These are phyloP conservation scores for Cutaneotrichosporon dermatis DNA, from an alignment of 1,284 basidiomycete genomes.

Conservation along the genomic window DNA sequence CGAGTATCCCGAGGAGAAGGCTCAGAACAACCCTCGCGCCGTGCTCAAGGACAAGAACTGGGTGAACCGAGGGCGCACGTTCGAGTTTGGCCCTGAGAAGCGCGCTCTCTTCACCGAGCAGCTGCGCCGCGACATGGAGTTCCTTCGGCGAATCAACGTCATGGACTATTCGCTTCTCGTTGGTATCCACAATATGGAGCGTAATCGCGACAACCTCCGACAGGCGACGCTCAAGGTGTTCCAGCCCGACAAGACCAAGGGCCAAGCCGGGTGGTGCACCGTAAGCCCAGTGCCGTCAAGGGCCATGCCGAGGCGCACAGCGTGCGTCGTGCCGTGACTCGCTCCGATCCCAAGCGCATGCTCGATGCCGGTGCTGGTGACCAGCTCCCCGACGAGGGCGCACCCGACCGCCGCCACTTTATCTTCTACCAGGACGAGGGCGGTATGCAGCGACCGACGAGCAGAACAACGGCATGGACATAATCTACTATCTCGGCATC, in stretches of 20 bases:
- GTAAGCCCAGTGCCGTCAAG: conserved; percentile 59
- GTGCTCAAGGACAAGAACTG: conserved; percentile 96
- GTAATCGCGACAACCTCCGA: conserved; percentile 85
- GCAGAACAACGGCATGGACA: conserved; percentile 64
- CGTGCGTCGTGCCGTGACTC: conserved; percentile 76
- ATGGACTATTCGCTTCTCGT: conserved; percentile 97
- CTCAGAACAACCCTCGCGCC: conserved; percentile 71
- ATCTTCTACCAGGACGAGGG: conserved; percentile 97
- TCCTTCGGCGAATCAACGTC: conserved; percentile 75
- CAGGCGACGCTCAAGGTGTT: conserved; percentile 80
- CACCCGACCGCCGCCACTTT: conserved; percentile 74
- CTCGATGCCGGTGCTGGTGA: conserved; percentile 57
- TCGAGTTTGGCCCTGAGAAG: conserved; percentile 93
- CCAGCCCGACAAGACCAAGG: conserved; percentile 55
- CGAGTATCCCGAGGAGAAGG: conserved; percentile 81
- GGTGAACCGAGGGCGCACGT: conserved; percentile 71
- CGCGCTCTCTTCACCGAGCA: conserved; percentile 84
- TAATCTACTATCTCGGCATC: conserved; percentile 89
- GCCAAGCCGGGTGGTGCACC: conserved; percentile 47
- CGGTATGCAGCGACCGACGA: conserved; percentile 88
- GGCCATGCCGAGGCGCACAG: conserved; percentile 69
- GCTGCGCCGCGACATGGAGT: conserved; percentile 75
- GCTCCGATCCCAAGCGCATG: conserved; percentile 68
- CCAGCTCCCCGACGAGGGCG: conserved; percentile 62
- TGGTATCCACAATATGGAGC: conserved; percentile 85